Percentiles rank a stretch among this genome's conserved stretches.
Conservation (phyloP, 768 basidiomycete species). For the Boletus tylopilopsis region DNA sequence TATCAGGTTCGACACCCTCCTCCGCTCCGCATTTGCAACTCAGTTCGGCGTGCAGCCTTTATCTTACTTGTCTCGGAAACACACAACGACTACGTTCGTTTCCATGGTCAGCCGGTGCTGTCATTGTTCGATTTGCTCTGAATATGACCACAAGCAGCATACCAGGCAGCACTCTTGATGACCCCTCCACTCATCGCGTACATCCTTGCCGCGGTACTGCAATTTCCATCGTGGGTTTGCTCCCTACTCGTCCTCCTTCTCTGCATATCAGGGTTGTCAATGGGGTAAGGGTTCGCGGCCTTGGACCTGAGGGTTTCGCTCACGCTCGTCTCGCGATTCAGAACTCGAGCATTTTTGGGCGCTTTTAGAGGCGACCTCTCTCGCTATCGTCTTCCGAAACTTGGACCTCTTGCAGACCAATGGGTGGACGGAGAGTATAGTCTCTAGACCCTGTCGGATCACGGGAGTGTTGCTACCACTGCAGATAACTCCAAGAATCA, state of each 20-base stretch:
- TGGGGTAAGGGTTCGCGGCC: conserved; percentile 47
- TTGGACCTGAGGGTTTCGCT: not conserved
- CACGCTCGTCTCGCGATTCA: conserved; percentile 10
- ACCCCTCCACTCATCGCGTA: conserved; percentile 57
- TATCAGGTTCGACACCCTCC: conserved; percentile 53
- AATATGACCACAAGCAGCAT: conserved; percentile 44
- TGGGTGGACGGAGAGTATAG: conserved; percentile 64
- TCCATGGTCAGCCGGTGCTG: conserved; percentile 54
- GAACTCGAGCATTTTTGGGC: conserved; percentile 44
- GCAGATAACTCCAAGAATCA: no score
- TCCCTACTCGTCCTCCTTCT: conserved; percentile 46
- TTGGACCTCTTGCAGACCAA: conserved; percentile 62
- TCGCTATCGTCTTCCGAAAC: conserved; percentile 57
- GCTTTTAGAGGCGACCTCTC: conserved; percentile 47
- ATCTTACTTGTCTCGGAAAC: conserved; percentile 69
- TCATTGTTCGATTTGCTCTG: conserved; percentile 4
- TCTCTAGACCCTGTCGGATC: not conserved
- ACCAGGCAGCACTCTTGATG: conserved; percentile 72
- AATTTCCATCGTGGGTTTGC: conserved; percentile 50
- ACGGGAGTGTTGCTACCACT: not conserved
- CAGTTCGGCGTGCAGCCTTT: conserved; percentile 43
- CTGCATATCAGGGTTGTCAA: conserved; percentile 40
- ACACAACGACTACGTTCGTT: conserved; percentile 71
- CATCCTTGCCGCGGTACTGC: conserved; percentile 51
- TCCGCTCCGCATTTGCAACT: not conserved